Evolutionary conservation across 768 basidiomycete genomes (phyloP).

Genomic region (Boletus coccyginus): DNA sequence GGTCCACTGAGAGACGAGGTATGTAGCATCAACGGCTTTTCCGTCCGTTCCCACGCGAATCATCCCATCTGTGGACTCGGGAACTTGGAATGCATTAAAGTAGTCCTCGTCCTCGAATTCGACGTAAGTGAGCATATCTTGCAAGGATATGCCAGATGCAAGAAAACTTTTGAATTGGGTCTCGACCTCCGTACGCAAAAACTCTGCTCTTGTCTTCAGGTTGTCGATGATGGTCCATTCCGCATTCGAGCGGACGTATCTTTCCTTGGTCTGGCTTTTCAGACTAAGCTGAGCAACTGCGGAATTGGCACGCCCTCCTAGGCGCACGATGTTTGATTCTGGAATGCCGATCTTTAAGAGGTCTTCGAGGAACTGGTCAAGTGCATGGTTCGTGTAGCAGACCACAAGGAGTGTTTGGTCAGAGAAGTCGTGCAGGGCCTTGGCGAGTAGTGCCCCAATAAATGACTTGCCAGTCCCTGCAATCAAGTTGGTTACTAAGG

Average conservation of each 20-base stretch:
- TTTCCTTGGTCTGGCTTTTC: conserved; percentile 34
- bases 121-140: conserved; percentile 42
- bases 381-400: conserved; percentile 71
- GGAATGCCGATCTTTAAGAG: conserved; percentile 62
- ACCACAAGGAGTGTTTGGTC: conserved; percentile 55
- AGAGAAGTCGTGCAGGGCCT: conserved; percentile 49
- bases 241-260: conserved; percentile 21
- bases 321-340: conserved; percentile 43
- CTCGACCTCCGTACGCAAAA: conserved; percentile 22
- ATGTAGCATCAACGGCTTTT: conserved; percentile 31
- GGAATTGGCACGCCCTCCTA: conserved; percentile 53
- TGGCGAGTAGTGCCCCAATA: conserved; percentile 63
- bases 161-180: conserved; percentile 29
- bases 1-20: conserved; percentile 50
- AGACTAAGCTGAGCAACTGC: conserved; percentile 47
- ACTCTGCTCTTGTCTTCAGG: conserved; percentile 25
- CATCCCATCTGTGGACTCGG: conserved; percentile 45
- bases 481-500: neutral
- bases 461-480: conserved; percentile 73
- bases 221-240: conserved; percentile 45
- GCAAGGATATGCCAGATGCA: conserved; percentile 12
- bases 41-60: conserved; percentile 41
- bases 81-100: conserved; percentile 45
- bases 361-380: conserved; percentile 65
- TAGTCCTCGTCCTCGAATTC: conserved; percentile 51